Evolutionary conservation across 2,329 filamentous ascomycete species (phyloP).

Genomic region (Penicillium sp.): DNA sequence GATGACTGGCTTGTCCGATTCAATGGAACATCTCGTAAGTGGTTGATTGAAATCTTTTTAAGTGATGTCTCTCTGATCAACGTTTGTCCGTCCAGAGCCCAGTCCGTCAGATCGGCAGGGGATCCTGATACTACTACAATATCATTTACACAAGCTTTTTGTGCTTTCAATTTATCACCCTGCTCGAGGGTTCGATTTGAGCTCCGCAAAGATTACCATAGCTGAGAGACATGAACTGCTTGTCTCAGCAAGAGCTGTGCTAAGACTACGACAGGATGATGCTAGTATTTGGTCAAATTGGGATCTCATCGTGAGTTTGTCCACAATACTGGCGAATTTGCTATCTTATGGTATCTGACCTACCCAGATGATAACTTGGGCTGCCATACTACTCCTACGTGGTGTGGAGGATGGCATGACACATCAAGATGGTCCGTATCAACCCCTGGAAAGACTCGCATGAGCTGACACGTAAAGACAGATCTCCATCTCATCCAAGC

Average conservation of each 20-base stretch:
- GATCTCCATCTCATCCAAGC: slow-evolving; percentile 29
- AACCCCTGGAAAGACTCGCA: background rate
- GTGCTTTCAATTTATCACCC: slow-evolving; percentile 35
- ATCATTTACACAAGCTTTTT: slow-evolving; percentile 34
- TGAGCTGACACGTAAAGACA: slow-evolving; percentile 5
- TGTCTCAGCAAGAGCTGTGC: slow-evolving; percentile 32
- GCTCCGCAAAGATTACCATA: slow-evolving; percentile 28
- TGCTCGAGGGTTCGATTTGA: slow-evolving; percentile 31
- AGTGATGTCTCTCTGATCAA: background rate
- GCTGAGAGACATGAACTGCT: slow-evolving; percentile 31
- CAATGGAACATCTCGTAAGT: slow-evolving; percentile 31
- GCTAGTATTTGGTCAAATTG: slow-evolving; percentile 36
- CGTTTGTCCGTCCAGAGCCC: slow-evolving; percentile 17
- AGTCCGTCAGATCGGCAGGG: slow-evolving; percentile 32
- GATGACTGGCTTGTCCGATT: slow-evolving; percentile 34
- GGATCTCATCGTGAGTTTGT: slow-evolving; percentile 29
- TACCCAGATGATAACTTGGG: slow-evolving; percentile 33
- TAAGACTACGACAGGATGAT: slow-evolving; percentile 31
- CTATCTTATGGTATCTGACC: background rate
- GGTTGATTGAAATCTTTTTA: background rate
- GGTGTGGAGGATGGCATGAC: slow-evolving; percentile 33
- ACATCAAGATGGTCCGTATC: slow-evolving; percentile 28
- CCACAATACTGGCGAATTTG: too few species aligned
- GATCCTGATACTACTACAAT: slow-evolving; percentile 33
- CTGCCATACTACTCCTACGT: slow-evolving; percentile 28